Percentiles rank a stretch among this genome's conserved stretches.
Evolutionary conservation across 2,329 filamentous ascomycete genomes (phyloP).

Genomic region (Furcasterigmium sp.): DNA sequence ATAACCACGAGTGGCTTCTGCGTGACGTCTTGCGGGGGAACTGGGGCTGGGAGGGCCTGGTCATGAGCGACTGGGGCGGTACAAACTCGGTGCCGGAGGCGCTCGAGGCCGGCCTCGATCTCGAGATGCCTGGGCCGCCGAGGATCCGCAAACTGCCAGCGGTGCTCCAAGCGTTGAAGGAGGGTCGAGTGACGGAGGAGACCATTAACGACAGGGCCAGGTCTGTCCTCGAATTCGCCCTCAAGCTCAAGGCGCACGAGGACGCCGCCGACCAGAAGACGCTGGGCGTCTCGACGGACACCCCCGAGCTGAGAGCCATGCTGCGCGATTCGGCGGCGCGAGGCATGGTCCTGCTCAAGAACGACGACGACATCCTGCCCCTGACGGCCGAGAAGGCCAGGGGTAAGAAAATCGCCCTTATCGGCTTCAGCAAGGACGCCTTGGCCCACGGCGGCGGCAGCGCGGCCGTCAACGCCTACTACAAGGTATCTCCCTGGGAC

Average conservation of each 20-base stretch:
- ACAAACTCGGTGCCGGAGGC: conserved; percentile 19
- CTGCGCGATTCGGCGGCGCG: conserved; percentile 27
- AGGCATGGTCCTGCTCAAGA: conserved; percentile 60
- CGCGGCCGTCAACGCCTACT: conserved; percentile 27
- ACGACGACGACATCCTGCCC: conserved; percentile 50
- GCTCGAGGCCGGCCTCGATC: conserved; percentile 3
- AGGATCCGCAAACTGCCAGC: conserved; percentile 16
- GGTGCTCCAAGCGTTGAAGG: conserved; percentile 16
- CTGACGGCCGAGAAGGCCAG: conserved; percentile 26
- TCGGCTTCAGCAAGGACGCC: conserved; percentile 27
- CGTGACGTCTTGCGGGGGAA: conserved; percentile 45
- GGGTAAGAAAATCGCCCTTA: conserved; percentile 24
- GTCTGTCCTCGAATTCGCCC: conserved; percentile 19
- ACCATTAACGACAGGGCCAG: conserved; percentile 20
- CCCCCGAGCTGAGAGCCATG: conserved; percentile 19
- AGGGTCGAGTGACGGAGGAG: conserved; percentile 14
- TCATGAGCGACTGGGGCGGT: conserved; percentile 50
- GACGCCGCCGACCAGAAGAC: conserved; percentile 15
- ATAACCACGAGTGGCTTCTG: conserved; percentile 37
- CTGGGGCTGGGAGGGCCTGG: conserved; percentile 51
- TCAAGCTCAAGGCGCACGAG: conserved; percentile 17
- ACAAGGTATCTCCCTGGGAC: conserved; percentile 27
- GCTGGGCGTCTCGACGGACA: conserved; percentile 21
- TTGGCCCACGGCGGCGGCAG: conserved; percentile 32
- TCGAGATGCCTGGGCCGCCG: conserved; percentile 30